Base-by-base conservation (phyloP, 306 rosid genomes). In the Cyclanthera cordifolia region DNA sequence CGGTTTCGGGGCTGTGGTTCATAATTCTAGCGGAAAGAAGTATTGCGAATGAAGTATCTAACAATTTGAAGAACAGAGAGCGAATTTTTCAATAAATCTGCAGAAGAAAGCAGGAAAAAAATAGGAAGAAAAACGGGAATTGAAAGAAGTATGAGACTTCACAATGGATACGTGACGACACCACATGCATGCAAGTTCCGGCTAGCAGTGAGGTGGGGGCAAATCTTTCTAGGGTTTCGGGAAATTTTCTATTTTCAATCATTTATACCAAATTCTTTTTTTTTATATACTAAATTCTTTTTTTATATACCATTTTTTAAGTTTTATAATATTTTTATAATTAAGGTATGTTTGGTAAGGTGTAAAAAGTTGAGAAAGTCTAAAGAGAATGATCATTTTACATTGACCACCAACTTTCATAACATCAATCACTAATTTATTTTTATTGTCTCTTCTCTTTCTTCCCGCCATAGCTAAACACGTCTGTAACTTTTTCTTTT, bases 101-200 rank as follows among this genome's bases (percentile, higher is more conserved):
- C n/a, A 14, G 10, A 34, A 60, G 48, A 60, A 34, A 17, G 48
- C 8, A 9, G n/a, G 16, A 2, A 11, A 1, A 32, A 23, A n/a
- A 8, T 1, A 9, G 0, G 28, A 60, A 60, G 37, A 55, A 55
- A 10, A 55, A 43, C 2, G 4, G 10, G 69, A 59, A 59, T 25
- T 39, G 9, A 11, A 5, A 5, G 5, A 10, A 39, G 6, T 11
- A 19, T 20, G 8, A 5, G 5, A 2, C 30, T 11, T 7, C 50
- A 12, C 23, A 20, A 15, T 24, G 61, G 61, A 23, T 55, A 55
- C 16, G 60, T 56, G 37, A 16, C 27, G 19, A 8, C 28, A 39
- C 50, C 69, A 63, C 69, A 63, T 63, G 69, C 69, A 63, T 63
- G 51, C 69, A 63, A 63, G 4, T 20, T 11, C 13, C 16, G 24